Evolutionary conservation across 2,329 filamentous ascomycete species (phyloP), one percentile per base, ranked within the genome.

Genomic region (Ophiostoma pallidulum): DNA sequence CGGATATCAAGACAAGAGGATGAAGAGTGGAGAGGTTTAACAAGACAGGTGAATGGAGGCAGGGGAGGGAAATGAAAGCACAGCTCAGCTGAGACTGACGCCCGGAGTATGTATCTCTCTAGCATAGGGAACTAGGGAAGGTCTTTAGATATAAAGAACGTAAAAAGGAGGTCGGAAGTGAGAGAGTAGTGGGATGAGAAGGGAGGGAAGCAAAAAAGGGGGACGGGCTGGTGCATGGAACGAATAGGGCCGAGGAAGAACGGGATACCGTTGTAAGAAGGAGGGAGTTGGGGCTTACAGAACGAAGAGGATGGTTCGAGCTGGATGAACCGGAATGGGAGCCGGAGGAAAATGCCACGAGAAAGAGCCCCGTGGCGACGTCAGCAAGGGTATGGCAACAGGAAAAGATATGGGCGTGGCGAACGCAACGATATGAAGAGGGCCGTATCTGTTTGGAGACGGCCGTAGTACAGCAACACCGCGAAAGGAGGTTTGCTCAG

Each of bases 71-170:
- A 33, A 14, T 6, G n/a, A 33, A 16, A 33, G 14, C 7, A 33
- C 31, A 26, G 43, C 38, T 20, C 10, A 31, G 31, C 35, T 28
- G 35, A 32, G 43, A 39, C 43, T 45, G 26, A n/a, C n/a, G n/a
- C n/a, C n/a, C n/a, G n/a, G n/a, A n/a, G n/a, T n/a, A 13, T 29
- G 37, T 35, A 19, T 39, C 43, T 32, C 26, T 45, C 32, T 39
- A 38, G 31, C 32, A 45, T 40, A 40, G 35, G 37, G 44, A 35
- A 41, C 33, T 36, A 19, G 37, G 22, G 37, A 22, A 4, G 29
- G 44, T 39, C 35, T 38, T 14, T 18, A 45, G 16, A 31, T 35
- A 35, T 19, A 22, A 37, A 41, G 18, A 45, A 33, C 24, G 36
- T 46, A 29, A 37, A 24, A 41, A 20, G 37, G 38, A 22, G 28